Conservation (phyloP, 495 filamentous ascomycete genomes). For the Podospora australis region DNA sequence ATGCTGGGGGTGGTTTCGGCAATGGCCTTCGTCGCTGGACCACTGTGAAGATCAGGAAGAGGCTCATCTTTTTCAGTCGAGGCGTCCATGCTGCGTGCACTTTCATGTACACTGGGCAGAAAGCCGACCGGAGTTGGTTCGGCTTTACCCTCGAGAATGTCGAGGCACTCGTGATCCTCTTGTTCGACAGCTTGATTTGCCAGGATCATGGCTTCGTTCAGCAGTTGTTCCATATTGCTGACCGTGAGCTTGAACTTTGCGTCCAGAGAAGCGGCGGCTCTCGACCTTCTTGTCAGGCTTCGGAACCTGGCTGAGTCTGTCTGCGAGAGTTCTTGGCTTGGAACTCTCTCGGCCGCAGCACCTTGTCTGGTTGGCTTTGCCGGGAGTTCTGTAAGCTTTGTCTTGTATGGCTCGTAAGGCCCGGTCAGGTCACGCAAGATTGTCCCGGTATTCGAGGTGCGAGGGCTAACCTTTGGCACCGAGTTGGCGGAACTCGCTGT, state of each 20-base stretch:
- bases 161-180: constrained; percentile 11
- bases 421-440: constrained; percentile 20
- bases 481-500: not conserved
- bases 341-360: not conserved
- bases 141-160: not conserved
- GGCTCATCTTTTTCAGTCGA: constrained; percentile 15
- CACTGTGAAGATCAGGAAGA: not conserved
- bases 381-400: constrained; percentile 15
- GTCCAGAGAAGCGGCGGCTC: constrained; percentile 14
- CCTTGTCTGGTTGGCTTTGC: not conserved
- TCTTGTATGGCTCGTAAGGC: constrained; percentile 14
- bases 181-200: constrained; percentile 33
- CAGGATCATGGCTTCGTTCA: constrained; percentile 40
- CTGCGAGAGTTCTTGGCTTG: not conserved
- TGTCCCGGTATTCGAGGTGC: not conserved
- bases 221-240: constrained; percentile 39
- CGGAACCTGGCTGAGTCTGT: constrained; percentile 1
- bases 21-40: not conserved
- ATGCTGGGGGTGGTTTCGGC: not conserved
- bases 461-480: not conserved
- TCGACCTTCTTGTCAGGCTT: constrained; percentile 2
- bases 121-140: constrained; percentile 12
- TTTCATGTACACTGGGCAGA: constrained; percentile 5
- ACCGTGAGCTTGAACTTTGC: constrained; percentile 29
- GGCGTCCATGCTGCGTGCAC: not conserved